Percentiles rank a stretch among this genome's conserved stretches.
These are phyloP conservation scores for Rhodotorula sp. DNA, from an alignment of 1,284 basidiomycete species.

Conservation along the genomic window DNA sequence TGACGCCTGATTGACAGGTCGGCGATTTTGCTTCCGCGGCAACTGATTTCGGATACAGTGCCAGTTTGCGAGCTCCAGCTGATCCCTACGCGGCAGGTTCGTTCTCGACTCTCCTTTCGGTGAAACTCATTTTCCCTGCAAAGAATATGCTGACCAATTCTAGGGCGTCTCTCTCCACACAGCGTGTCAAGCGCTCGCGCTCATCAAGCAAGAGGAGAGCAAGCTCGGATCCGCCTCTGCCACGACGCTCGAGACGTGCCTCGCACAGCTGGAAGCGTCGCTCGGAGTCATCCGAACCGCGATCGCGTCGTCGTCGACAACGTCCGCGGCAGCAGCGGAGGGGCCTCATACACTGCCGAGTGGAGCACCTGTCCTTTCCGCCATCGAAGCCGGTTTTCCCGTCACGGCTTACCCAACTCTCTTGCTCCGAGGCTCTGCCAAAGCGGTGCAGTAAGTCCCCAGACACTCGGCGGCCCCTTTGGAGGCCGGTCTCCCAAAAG, in stretches of 20 bases:
- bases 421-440: slow-evolving; percentile 17
- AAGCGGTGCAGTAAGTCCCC: slow-evolving; percentile 14
- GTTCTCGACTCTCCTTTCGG: neutral
- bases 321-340: neutral
- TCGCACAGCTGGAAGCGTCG: slow-evolving; percentile 19
- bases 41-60: slow-evolving; percentile 21
- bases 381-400: slow-evolving; percentile 14
- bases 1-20: slow-evolving; percentile 5
- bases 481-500: neutral
- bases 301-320: neutral
- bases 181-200: slow-evolving; percentile 30
- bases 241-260: neutral
- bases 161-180: neutral
- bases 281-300: slow-evolving; percentile 4
- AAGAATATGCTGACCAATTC: neutral
- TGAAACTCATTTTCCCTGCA: no score
- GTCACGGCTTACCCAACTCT: slow-evolving; percentile 9
- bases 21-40: slow-evolving; percentile 22
- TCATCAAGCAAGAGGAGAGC: slow-evolving; percentile 21
- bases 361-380: neutral
- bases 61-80: slow-evolving; percentile 9
- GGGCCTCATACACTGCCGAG: neutral
- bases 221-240: neutral
- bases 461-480: no score
- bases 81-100: slow-evolving; percentile 31